Percentiles rank a stretch among this genome's conserved stretches.
Conservation (phyloP, 2,329 filamentous ascomycete species). For the Xenoacremonium recifei region DNA sequence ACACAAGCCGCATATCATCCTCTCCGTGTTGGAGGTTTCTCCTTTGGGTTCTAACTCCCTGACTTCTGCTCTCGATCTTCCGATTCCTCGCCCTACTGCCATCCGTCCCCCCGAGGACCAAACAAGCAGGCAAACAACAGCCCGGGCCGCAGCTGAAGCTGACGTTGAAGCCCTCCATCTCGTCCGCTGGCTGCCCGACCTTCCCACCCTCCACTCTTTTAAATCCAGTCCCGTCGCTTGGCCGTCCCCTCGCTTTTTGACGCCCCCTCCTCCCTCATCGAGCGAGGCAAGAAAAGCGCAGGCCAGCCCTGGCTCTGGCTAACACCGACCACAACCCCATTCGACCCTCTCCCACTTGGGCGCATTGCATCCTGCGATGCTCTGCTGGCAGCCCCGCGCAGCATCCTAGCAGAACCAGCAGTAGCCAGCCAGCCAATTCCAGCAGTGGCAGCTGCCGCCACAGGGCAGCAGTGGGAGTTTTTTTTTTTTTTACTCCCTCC, state of each 20-base stretch:
- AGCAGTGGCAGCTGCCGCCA: slow-evolving; percentile 5
- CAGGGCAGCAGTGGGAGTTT: slow-evolving; percentile 20
- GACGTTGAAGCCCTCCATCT: background rate
- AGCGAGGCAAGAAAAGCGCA: slow-evolving; percentile 2
- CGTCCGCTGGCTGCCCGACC: background rate
- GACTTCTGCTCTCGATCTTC: slow-evolving; percentile 25
- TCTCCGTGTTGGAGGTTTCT: slow-evolving; percentile 41
- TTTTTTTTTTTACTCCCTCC: slow-evolving; percentile 23
- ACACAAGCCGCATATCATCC: slow-evolving; percentile 34
- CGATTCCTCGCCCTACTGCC: slow-evolving; percentile 5
- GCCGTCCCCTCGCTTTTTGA: slow-evolving; percentile 10
- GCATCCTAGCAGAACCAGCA: slow-evolving; percentile 24
- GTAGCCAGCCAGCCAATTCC: slow-evolving; percentile 12
- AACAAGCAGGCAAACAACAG: background rate
- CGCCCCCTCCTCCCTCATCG: slow-evolving; percentile 6
- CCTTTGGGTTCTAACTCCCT: slow-evolving; percentile 38
- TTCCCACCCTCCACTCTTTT: background rate
- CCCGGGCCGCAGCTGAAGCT: background rate
- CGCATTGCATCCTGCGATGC: slow-evolving; percentile 32
- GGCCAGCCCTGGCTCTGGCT: slow-evolving; percentile 10
- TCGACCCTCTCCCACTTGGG: slow-evolving; percentile 24
- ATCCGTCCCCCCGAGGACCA: background rate
- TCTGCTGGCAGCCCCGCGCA: slow-evolving; percentile 32
- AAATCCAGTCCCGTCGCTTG: background rate
- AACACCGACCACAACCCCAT: slow-evolving; percentile 10